Evolutionary conservation across 176 grass and related monocot species (phyloP).

Genomic region (Triticum urartu): DNA sequence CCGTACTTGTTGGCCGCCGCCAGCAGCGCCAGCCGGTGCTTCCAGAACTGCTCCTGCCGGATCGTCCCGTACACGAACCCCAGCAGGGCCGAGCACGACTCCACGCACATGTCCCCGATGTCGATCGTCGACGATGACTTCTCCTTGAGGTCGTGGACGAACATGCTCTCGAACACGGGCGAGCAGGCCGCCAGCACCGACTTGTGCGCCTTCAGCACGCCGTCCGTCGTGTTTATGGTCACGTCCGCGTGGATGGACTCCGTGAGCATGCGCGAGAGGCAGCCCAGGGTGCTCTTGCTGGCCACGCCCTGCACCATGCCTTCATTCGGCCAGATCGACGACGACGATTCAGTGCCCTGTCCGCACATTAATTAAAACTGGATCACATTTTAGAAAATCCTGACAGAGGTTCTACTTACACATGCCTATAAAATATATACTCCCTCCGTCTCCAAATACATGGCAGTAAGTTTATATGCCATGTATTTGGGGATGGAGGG

Average conservation of each 20-base stretch:
- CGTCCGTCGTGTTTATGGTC: conserved; percentile 64
- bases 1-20: conserved; percentile 74
- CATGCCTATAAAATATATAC: neutral
- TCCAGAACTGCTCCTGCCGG: conserved; percentile 67
- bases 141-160: conserved; percentile 73
- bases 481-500: no score
- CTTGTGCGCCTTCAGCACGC: conserved; percentile 76
- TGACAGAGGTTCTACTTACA: neutral
- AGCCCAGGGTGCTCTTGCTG: conserved; percentile 55
- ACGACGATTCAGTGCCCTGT: conserved; percentile 55
- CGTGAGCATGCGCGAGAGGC: conserved; percentile 76
- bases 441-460: no score
- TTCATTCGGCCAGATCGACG: conserved; percentile 60
- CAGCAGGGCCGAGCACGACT: conserved; percentile 63
- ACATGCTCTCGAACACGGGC: conserved; percentile 87
- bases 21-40: conserved; percentile 64
- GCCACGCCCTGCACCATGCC: conserved; percentile 45
- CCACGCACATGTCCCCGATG: conserved; percentile 71
- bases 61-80: conserved; percentile 78
- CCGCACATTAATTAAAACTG: neutral
- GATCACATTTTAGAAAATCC: neutral
- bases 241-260: conserved; percentile 79
- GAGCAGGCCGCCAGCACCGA: conserved; percentile 62
- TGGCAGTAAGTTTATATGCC: neutral
- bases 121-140: conserved; percentile 55